These are phyloP conservation scores for Discostella stelligeroides DNA, from an alignment of 108 stramenopile genomes.

Conservation along the genomic window DNA sequence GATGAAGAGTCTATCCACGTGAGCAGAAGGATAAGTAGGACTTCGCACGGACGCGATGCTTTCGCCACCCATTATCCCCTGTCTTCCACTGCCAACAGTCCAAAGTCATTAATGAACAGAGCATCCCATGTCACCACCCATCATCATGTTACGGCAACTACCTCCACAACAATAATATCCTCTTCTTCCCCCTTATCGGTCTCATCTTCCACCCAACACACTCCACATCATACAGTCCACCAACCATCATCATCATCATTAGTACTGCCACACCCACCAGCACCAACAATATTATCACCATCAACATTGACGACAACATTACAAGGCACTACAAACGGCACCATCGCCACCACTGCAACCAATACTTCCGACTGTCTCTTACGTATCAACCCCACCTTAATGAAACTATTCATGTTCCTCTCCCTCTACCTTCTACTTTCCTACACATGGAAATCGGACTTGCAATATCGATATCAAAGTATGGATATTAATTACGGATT, in stretches of 20 bases:
- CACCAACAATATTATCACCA: no score
- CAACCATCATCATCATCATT: background rate
- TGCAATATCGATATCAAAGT: constrained; percentile 24
- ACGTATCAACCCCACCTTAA: constrained; percentile 20
- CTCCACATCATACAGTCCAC: background rate
- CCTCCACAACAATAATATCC: no score
- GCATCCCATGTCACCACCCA: background rate
- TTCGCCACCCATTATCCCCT: no score
- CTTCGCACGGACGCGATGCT: no score
- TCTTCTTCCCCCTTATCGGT: background rate
- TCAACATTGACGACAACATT: background rate
- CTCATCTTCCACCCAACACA: background rate
- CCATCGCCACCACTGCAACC: background rate
- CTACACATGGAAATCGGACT: constrained; percentile 39
- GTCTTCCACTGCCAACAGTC: background rate
- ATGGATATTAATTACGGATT: constrained; percentile 38
- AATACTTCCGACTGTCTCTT: background rate
- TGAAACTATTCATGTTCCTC: constrained; percentile 27
- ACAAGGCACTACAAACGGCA: background rate
- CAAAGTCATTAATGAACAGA: no score
- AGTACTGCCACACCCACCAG: background rate
- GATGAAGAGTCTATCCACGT: background rate
- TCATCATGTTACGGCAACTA: no score
- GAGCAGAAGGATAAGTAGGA: background rate
- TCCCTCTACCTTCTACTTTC: constrained; percentile 36